Evolutionary conservation across 2,329 filamentous ascomycete genomes (phyloP).

Genomic region (Elsinoe perseae): DNA sequence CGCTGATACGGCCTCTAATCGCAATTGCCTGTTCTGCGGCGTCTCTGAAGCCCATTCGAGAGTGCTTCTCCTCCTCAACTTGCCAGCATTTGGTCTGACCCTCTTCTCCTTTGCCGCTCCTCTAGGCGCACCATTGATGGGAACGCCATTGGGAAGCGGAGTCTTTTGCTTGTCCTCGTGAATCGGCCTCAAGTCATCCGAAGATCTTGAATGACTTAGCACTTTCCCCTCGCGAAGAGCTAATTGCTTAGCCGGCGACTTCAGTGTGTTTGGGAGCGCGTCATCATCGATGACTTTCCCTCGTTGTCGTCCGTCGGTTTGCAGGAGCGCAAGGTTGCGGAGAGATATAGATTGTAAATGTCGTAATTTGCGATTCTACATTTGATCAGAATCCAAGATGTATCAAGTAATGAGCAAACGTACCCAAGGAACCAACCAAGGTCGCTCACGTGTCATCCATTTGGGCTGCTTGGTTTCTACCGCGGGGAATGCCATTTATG

Average conservation of each 20-base stretch:
- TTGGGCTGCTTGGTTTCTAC: slow-evolving; percentile 5
- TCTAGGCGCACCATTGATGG: slow-evolving; percentile 11
- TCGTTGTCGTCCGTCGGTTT: slow-evolving; percentile 39
- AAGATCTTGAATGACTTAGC: slow-evolving; percentile 53
- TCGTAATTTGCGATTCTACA: slow-evolving; percentile 74
- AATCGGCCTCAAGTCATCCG: slow-evolving; percentile 42
- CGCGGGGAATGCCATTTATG: slow-evolving; percentile 16
- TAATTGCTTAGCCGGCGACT: slow-evolving; percentile 59
- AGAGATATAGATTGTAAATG: slow-evolving; percentile 82
- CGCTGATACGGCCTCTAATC: slow-evolving; percentile 64
- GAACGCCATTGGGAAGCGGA: neutral
- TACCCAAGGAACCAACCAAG: slow-evolving; percentile 48
- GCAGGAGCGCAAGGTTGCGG: slow-evolving; percentile 69
- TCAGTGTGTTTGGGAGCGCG: slow-evolving; percentile 58
- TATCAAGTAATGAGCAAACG: slow-evolving; percentile 10
- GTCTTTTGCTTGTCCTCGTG: slow-evolving; percentile 21
- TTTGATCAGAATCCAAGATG: slow-evolving; percentile 15
- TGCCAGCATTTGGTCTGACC: slow-evolving; percentile 31
- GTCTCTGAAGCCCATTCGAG: slow-evolving; percentile 56
- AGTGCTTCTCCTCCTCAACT: slow-evolving; percentile 50
- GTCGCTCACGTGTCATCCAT: slow-evolving; percentile 36
- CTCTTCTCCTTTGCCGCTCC: slow-evolving; percentile 1
- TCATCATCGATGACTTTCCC: slow-evolving; percentile 67
- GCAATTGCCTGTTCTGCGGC: slow-evolving; percentile 59
- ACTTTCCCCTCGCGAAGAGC: slow-evolving; percentile 42